Conservation (phyloP, 306 rosid species). For the Rosa rugosa region DNA sequence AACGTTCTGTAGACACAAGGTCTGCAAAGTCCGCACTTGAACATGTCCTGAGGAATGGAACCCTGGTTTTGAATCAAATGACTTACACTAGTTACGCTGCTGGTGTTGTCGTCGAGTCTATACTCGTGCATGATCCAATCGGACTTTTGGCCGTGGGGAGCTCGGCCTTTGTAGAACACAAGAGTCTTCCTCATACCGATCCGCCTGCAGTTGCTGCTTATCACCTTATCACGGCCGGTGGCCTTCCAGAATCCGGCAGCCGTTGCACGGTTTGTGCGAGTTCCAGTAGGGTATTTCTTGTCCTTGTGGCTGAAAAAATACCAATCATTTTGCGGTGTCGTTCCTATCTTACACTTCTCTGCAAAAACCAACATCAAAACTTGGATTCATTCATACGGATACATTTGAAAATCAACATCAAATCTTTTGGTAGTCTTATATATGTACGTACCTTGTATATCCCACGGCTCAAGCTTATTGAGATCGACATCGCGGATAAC, state of each 20-base stretch:
- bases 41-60: background rate
- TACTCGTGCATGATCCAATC: slow-evolving; percentile 99
- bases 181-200: slow-evolving; percentile 97
- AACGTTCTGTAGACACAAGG: background rate
- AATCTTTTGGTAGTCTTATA: background rate
- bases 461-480: slow-evolving; percentile 99
- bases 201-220: slow-evolving; percentile 58
- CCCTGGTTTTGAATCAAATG: background rate
- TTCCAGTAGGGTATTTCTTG: slow-evolving; percentile 96
- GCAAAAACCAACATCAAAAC: background rate
- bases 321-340: slow-evolving; percentile 95
- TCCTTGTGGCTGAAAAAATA: slow-evolving; percentile 96
- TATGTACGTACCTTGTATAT: slow-evolving; percentile 67
- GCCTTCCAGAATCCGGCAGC: slow-evolving; percentile 98
- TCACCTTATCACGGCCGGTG: slow-evolving; percentile 89
- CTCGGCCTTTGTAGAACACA: slow-evolving; percentile 91
- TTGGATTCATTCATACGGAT: background rate
- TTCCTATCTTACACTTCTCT: slow-evolving; percentile 93
- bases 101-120: slow-evolving; percentile 69
- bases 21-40: background rate
- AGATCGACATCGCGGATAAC: slow-evolving; percentile 94
- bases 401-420: background rate
- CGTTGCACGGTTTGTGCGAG: slow-evolving; percentile 87
- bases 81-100: slow-evolving; percentile 49
- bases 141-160: slow-evolving; percentile 91